Evolutionary conservation across 2,329 filamentous ascomycete species (phyloP).

Genomic region (Fusarium sp.): DNA sequence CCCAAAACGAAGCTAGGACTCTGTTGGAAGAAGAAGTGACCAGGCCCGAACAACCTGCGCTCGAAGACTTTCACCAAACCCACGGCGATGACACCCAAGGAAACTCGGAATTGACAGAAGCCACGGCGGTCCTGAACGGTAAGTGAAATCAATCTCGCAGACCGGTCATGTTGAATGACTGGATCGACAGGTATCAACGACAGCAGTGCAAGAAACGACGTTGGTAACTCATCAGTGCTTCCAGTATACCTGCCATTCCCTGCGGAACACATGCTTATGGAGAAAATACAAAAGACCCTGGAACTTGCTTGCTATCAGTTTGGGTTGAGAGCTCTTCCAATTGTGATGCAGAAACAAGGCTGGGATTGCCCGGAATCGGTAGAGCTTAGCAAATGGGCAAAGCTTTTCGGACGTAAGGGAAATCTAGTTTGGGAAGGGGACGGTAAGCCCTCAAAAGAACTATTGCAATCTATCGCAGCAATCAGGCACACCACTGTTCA

Average conservation of each 20-base stretch:
- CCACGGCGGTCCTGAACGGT: background rate
- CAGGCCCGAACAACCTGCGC: background rate
- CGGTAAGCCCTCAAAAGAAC: background rate
- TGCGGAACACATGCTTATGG: background rate
- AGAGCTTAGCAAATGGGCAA: background rate
- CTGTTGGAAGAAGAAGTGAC: background rate
- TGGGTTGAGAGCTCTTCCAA: background rate
- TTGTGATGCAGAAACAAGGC: background rate
- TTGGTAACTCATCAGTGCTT: background rate
- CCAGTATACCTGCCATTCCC: constrained; percentile 4
- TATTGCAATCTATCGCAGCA: background rate
- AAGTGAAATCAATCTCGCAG: background rate
- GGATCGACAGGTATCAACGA: no score
- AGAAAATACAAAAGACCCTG: background rate
- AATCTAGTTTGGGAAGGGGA: background rate
- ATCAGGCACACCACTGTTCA: constrained; percentile 3
- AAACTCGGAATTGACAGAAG: background rate
- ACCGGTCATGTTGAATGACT: no score
- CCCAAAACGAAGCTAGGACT: background rate
- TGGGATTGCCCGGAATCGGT: constrained; percentile 6
- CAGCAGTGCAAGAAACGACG: background rate
- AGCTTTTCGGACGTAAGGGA: background rate
- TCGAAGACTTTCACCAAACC: background rate
- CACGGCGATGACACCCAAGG: background rate
- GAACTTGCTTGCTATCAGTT: constrained; percentile 1